Conservation (phyloP, 2,329 filamentous ascomycete species). For the Bimuria novae-zelandiae region DNA sequence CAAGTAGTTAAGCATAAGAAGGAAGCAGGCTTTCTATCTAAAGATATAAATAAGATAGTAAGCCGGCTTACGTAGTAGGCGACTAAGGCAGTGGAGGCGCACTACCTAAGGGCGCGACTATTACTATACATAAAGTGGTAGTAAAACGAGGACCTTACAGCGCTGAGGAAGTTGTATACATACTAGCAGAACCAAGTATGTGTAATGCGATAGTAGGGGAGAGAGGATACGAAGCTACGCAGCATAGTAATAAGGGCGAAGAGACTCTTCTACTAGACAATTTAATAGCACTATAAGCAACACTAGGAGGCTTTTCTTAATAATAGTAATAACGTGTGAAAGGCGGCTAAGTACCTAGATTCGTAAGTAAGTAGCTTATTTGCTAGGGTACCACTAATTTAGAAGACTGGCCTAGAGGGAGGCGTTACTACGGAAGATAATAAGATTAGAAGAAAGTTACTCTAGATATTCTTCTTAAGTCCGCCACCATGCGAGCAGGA, state of each 20-base stretch:
- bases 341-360: neutral
- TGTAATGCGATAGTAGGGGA: slow-evolving; percentile 6
- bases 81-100: neutral
- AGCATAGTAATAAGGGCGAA: slow-evolving; percentile 13
- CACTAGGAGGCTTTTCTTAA: neutral
- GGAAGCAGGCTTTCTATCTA: slow-evolving; percentile 6
- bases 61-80: neutral
- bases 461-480: slow-evolving; percentile 18
- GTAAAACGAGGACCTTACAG: slow-evolving; percentile 1
- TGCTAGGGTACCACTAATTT: slow-evolving; percentile 11
- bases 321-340: neutral
- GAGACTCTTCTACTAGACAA: slow-evolving; percentile 17
- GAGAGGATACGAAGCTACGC: slow-evolving; percentile 11
- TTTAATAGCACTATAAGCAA: slow-evolving; percentile 15
- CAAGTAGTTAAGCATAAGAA: slow-evolving; percentile 11
- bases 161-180: slow-evolving; percentile 1
- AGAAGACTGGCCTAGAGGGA: slow-evolving; percentile 15
- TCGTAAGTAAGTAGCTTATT: neutral
- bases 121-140: slow-evolving; percentile 5
- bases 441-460: slow-evolving; percentile 18
- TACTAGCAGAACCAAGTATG: slow-evolving; percentile 2
- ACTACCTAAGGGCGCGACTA: neutral
- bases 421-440: slow-evolving; percentile 16
- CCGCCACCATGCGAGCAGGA: slow-evolving; percentile 15
- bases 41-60: slow-evolving; percentile 11